Evolutionary conservation across 78 protist species (phyloP), one percentile per base, ranked within the genome.

Genomic region (Isochrysis galbana): DNA sequence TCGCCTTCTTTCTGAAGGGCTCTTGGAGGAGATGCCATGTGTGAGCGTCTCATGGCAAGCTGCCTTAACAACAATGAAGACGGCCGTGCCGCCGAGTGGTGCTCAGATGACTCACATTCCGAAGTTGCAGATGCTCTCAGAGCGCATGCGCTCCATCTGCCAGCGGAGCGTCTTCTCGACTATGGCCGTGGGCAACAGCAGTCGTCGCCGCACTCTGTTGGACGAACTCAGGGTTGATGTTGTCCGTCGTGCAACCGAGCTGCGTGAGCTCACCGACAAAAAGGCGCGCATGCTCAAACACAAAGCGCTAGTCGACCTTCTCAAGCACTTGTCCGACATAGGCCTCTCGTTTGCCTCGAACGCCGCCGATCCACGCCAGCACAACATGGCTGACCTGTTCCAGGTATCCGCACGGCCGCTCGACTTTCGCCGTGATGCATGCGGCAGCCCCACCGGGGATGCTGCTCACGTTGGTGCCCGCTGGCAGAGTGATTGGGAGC

Each of bases 261-360:
- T 55, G 36, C 51, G 42, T 26, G 36, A 51, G 90, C 3, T 61
- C 26, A 36, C 44, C 48, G 55, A 34, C 80, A 89, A 89, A 46
- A 55, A 61, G 46, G 69, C 90, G 32, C 44, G 34, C 32, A 74
- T 38, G 91, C 2, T 54, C 32, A 94, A 94, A 82, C 89, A 87
- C 86, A 87, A 72, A 54, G 96, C 92, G 25, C 91, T 94, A 29
- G 89, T 93, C 23, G 93, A 87, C 44, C 84, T 91, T 54, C 92
- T 94, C 82, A 22, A 67, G 11, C 26, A 0, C 45, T 92, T 94
- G 34, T 7, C 29, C 7, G 74, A 23, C 36, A 7, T 51, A 7
- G 61, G 61, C 61, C 92, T 94, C 25, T 82, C 95, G n/a, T 29
- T 21, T 88, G 45, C 47, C 22, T 14, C 55, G 46, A 26, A 83